Evolutionary conservation across 768 basidiomycete genomes (phyloP).

Genomic region (Phlegmacium glaucopus): DNA sequence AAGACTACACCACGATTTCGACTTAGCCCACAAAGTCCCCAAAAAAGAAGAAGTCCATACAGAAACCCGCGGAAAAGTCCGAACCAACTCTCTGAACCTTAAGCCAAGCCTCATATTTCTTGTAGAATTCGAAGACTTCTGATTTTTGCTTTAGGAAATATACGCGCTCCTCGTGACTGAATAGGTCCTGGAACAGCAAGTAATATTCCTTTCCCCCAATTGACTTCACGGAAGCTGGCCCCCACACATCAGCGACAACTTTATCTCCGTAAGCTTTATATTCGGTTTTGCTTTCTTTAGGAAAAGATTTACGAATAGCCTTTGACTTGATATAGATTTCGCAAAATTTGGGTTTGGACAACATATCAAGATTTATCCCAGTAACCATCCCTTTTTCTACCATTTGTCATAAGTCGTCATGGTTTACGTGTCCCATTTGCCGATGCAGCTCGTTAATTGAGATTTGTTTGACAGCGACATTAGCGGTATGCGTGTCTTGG

Average conservation of each 20-base stretch:
- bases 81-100: constrained; percentile 18
- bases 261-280: neutral
- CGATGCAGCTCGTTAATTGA: neutral
- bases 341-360: neutral
- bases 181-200: constrained; percentile 32
- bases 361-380: neutral
- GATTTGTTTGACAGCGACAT: neutral
- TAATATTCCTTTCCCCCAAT: constrained; percentile 25
- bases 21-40: too few species aligned
- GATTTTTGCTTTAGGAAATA: constrained; percentile 26
- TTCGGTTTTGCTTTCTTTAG: neutral
- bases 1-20: too few species aligned
- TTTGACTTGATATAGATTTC: neutral
- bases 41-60: too few species aligned
- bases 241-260: neutral
- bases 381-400: neutral
- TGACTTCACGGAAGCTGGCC: constrained; percentile 25
- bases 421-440: neutral
- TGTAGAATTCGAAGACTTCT: constrained; percentile 22
- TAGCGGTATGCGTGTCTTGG: neutral
- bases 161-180: constrained; percentile 18
- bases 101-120: constrained; percentile 24
- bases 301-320: neutral
- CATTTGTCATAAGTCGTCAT: neutral
- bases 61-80: too few species aligned